Conservation (phyloP, 164 flowering plant genomes). For the Vitis amurensis region DNA sequence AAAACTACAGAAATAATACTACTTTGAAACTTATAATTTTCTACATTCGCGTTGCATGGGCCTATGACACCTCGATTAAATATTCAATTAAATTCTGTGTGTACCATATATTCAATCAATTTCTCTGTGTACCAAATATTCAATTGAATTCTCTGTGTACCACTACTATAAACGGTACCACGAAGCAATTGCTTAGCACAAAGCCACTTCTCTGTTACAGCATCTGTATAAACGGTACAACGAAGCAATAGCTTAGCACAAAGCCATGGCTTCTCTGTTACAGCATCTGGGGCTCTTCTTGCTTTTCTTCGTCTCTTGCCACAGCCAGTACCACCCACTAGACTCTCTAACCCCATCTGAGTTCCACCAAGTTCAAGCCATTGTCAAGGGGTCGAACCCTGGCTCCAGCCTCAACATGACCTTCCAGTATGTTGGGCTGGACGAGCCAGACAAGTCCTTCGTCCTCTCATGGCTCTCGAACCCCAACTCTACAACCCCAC, state of each 20-base stretch:
- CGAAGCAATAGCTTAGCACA: no score
- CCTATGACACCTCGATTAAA: no score
- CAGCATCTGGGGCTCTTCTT: slow-evolving; percentile 3
- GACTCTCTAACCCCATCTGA: slow-evolving; percentile 53
- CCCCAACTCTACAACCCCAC: neutral
- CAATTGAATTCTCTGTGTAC: no score
- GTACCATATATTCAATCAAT: no score
- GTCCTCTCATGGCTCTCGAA: slow-evolving; percentile 30
- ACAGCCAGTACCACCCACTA: slow-evolving; percentile 32
- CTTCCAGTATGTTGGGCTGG: slow-evolving; percentile 47
- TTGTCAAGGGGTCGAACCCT: slow-evolving; percentile 14
- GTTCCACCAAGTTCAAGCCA: slow-evolving; percentile 19
- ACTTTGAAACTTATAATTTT: no score
- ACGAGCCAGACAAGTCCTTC: slow-evolving; percentile 39
- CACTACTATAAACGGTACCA: no score
- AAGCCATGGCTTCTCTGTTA: neutral
- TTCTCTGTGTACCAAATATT: no score
- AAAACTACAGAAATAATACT: no score
- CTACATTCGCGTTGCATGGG: no score
- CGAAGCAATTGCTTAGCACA: no score
- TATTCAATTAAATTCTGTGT: no score
- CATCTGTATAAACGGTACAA: neutral
- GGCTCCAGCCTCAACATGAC: slow-evolving; percentile 22
- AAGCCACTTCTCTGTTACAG: no score
- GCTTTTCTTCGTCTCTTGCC: slow-evolving; percentile 2